phyloP scores from a whole-genome alignment of 192 early-diverging fungal genomes.

The Entophlyctis luteolus region DNA sequence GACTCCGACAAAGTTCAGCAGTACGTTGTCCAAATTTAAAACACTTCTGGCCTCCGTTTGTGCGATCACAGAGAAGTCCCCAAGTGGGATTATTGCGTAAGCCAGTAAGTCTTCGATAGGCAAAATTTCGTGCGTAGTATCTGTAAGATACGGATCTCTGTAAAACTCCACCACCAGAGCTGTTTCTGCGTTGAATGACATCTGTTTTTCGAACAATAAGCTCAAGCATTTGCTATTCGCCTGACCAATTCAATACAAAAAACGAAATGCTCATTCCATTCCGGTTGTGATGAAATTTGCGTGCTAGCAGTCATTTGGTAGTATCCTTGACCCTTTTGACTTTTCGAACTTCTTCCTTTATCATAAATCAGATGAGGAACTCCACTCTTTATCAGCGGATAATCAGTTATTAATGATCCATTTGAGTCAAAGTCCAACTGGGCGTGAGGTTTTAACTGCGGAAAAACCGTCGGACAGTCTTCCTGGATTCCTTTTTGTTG shows the following conservation, averaged over 20 bases:
- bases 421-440: constrained; percentile 25
- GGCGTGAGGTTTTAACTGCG: background rate
- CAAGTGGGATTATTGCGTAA: constrained; percentile 13
- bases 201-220: background rate
- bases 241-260: constrained; percentile 13
- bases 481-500: no score
- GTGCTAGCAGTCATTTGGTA: constrained; percentile 23
- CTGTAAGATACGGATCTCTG: background rate
- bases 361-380: constrained; percentile 3
- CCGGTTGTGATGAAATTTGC: background rate
- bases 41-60: background rate
- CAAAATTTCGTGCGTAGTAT: background rate
- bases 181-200: constrained; percentile 1
- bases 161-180: constrained; percentile 24
- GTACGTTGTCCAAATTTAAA: background rate
- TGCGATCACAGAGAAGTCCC: constrained; percentile 17
- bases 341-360: background rate
- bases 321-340: background rate
- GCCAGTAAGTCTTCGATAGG: constrained; percentile 16
- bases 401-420: constrained; percentile 24
- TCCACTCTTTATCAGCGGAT: constrained; percentile 8
- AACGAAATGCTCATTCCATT: constrained; percentile 25
- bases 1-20: background rate
- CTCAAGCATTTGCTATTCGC: background rate
- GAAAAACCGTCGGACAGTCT: constrained; percentile 13